Conservation (phyloP, 768 basidiomycete genomes). For the Termitomyces sp. region DNA sequence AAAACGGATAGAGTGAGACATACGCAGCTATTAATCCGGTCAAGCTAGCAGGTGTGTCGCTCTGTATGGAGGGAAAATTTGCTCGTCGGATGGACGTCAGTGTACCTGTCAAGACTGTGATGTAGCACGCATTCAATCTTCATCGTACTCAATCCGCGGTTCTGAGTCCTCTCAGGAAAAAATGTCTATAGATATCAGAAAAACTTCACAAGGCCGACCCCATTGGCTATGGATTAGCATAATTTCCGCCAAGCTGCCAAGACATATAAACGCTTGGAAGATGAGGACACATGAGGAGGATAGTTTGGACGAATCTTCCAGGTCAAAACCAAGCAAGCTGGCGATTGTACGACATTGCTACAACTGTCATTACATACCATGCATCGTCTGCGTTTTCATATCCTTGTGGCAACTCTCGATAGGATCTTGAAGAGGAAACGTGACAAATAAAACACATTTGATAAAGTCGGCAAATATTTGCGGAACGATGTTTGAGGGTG, state of each 20-base stretch:
- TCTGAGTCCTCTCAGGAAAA: background rate
- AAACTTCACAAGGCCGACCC: background rate
- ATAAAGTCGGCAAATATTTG: background rate
- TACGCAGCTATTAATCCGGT: no score
- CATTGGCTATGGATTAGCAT: background rate
- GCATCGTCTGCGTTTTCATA: background rate
- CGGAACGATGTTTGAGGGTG: background rate
- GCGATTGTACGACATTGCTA: background rate
- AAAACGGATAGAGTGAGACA: background rate
- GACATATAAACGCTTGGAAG: background rate
- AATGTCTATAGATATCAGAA: background rate
- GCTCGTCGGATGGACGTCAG: background rate
- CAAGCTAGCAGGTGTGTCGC: no score
- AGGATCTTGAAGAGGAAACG: background rate
- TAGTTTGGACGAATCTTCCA: background rate
- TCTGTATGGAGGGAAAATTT: no score
- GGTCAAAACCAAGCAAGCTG: background rate
- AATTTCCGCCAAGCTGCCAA: background rate
- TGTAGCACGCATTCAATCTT: conserved; percentile 25
- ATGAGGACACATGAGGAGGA: background rate
- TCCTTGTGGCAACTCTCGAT: background rate
- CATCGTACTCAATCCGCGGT: conserved; percentile 8
- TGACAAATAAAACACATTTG: background rate
- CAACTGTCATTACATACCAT: background rate
- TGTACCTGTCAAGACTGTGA: background rate